Percentiles rank a stretch among this genome's conserved stretches.
Conservation (phyloP, 1,284 basidiomycete genomes). For the Porodaedalea pini region DNA sequence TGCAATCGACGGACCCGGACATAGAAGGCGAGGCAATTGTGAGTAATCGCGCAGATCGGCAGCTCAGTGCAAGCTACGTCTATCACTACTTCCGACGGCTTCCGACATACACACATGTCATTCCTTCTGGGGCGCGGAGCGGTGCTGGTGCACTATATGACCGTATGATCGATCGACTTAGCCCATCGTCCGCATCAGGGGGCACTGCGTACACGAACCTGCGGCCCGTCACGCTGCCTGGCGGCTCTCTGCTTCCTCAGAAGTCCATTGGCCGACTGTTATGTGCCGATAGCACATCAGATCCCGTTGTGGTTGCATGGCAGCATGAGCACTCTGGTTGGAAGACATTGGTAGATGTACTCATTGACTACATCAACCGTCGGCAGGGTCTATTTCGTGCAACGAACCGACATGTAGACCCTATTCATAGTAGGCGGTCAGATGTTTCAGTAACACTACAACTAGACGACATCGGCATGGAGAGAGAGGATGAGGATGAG, state of each 20-base stretch:
- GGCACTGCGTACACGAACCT: conserved; percentile 64
- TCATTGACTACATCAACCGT: conserved; percentile 69
- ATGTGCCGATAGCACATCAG: conserved; percentile 61
- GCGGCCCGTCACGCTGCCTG: conserved; percentile 68
- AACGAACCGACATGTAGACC: conserved; percentile 21
- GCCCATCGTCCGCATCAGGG: conserved; percentile 44
- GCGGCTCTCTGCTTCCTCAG: conserved; percentile 64
- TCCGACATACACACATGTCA: conserved; percentile 72
- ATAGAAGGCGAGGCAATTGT: conserved; percentile 34
- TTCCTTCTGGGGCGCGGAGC: conserved; percentile 55
- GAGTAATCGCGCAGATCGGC: conserved; percentile 40
- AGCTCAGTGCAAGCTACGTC: conserved; percentile 60
- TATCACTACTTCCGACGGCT: conserved; percentile 72
- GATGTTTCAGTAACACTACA: conserved; percentile 43
- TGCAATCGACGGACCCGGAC: conserved; percentile 64
- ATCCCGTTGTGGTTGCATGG: conserved; percentile 77
- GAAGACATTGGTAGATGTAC: conserved; percentile 74
- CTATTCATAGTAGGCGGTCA: conserved; percentile 27
- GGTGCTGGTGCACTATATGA: conserved; percentile 69
- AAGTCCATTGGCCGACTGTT: conserved; percentile 70
- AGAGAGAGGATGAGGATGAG: conserved; percentile 59
- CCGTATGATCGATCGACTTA: conserved; percentile 57
- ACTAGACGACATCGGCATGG: conserved; percentile 68
- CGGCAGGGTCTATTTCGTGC: conserved; percentile 24
- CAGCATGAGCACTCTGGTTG: conserved; percentile 77